Conservation (phyloP, 2,329 filamentous ascomycete genomes). For the Trichothecium roseum region DNA sequence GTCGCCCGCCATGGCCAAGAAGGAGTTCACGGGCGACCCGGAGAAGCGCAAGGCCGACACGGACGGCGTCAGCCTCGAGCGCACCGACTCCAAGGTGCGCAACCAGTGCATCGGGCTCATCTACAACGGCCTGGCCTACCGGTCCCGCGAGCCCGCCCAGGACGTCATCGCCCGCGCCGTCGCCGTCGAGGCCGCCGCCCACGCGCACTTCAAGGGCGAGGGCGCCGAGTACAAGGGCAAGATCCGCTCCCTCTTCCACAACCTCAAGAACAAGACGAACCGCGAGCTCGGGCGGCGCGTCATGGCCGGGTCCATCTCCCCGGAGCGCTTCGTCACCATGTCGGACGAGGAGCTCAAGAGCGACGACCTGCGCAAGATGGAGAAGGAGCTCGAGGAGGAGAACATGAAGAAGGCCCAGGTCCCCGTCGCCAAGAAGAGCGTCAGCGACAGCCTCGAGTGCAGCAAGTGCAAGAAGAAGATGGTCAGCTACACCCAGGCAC, state of each 20-base stretch:
- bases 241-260: slow-evolving; percentile 86
- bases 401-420: slow-evolving; percentile 98
- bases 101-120: slow-evolving; percentile 84
- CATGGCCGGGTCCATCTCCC: slow-evolving; percentile 59
- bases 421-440: slow-evolving; percentile 80
- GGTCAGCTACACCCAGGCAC: slow-evolving; percentile 92
- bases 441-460: slow-evolving; percentile 80
- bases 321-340: slow-evolving; percentile 76
- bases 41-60: slow-evolving; percentile 73
- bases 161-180: slow-evolving; percentile 64
- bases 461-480: slow-evolving; percentile 87
- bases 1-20: slow-evolving; percentile 18
- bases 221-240: slow-evolving; percentile 72
- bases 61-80: slow-evolving; percentile 70
- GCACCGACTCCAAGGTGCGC: slow-evolving; percentile 63
- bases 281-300: slow-evolving; percentile 65
- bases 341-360: slow-evolving; percentile 85
- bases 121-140: slow-evolving; percentile 77
- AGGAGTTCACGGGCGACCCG: slow-evolving; percentile 50
- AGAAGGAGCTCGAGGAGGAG: slow-evolving; percentile 70
- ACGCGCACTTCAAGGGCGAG: slow-evolving; percentile 57
- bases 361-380: slow-evolving; percentile 65
- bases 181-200: slow-evolving; percentile 76
- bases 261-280: slow-evolving; percentile 90
- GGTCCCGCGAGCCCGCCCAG: slow-evolving; percentile 60